Base-by-base conservation (phyloP, 75 land plant genomes). In the Cupressus sempervirens region DNA sequence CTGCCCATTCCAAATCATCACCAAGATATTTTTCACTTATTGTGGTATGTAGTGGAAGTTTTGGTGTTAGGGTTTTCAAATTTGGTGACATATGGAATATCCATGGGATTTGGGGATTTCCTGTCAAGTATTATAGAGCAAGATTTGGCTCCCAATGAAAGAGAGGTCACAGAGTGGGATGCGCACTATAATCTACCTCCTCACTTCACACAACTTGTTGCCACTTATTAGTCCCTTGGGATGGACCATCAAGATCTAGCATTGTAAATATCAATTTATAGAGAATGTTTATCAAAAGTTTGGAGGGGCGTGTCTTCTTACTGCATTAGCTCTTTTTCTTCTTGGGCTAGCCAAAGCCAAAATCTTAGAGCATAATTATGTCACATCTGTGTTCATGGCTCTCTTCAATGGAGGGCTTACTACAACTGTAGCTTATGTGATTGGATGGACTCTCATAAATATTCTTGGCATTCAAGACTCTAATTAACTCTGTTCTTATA, bases 31-130 rank as follows among this genome's bases (percentile, higher is more conserved):
- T 50, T 50, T 50, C 52, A 50, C 52, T 56, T 56, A 3, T 87
- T 45, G 30, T 90, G 82, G 56, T 72, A 10, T 81, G 83, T 87
- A 93, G 92, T 90, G 52, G 93, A 93, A 86, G 94, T 92, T 1
- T 81, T 94, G 86, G 95, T 94, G 81, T 80, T 94, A 77, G 94
- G 95, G 0, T 81, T 92, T 83, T 90, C 95, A 0, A 94, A 94
- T 56, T 73, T 94, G 50, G 90, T 91, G 56, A 94, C 94, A 0
- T 93, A 91, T 86, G 95, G 95, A 45, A 94, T 92, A n/a, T 94
- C 93, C 29, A 92, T 92, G 95, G 91, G 93, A 52, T 91, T 90
- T 62, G 94, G 94, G 11, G 95, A 94, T 56, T 94, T 58, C 65
- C 82, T 94, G 62, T 94, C 95, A 0, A 94, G 88, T 84, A 80